Conservation (phyloP, 306 rosid genomes). For the Acmispon strigosus region DNA sequence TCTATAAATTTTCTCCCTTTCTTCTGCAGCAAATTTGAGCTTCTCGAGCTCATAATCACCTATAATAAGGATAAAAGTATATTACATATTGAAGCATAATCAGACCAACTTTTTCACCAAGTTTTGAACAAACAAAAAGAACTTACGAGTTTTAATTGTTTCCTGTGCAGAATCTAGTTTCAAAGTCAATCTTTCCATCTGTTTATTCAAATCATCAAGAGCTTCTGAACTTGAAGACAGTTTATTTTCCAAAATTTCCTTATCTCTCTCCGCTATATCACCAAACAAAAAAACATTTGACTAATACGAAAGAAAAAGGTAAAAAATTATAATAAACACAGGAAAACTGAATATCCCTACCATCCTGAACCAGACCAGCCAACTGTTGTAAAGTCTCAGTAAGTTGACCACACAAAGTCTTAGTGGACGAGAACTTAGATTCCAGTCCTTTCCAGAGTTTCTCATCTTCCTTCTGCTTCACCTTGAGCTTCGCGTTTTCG, state of each 20-base stretch:
- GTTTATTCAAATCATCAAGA: conserved; percentile 66
- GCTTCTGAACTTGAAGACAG: conserved; percentile 51
- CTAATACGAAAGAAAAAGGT: neutral
- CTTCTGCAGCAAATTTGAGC: conserved; percentile 48
- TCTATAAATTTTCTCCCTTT: conserved; percentile 41
- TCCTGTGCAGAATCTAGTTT: conserved; percentile 64
- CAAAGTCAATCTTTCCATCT: conserved; percentile 58
- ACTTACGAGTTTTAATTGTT: conserved; percentile 56
- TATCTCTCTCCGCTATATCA: conserved; percentile 71
- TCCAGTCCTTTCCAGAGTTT: conserved; percentile 87
- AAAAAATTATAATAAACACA: neutral
- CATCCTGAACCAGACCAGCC: conserved; percentile 74
- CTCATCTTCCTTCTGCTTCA: conserved; percentile 90
- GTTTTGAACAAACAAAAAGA: neutral
- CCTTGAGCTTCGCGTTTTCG: conserved; percentile 83
- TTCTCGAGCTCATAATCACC: conserved; percentile 64
- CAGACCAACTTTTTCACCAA: neutral
- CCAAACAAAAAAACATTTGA: conserved; percentile 5
- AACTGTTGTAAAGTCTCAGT: conserved; percentile 71
- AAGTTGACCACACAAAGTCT: conserved; percentile 75
- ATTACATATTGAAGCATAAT: conserved; percentile 5
- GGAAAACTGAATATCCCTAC: conserved; percentile 27
- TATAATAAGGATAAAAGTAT: conserved; percentile 28
- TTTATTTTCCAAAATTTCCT: conserved; percentile 59
- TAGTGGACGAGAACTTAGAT: conserved; percentile 82